Conservation (phyloP, 495 filamentous ascomycete genomes). For the Tuber calosporum region DNA sequence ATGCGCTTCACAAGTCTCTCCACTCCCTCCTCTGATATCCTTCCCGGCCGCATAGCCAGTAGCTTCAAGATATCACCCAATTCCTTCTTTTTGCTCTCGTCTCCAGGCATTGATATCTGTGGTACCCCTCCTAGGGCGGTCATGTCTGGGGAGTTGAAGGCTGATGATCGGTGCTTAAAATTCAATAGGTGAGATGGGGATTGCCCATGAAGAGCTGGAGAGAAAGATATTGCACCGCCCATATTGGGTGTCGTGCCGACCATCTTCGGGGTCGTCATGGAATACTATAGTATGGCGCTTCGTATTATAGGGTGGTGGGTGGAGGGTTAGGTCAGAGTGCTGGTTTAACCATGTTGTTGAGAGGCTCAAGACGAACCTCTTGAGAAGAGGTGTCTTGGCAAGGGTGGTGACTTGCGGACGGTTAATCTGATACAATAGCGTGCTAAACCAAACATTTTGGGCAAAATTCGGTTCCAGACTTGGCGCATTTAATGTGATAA, state of each 20-base stretch:
- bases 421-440: background rate
- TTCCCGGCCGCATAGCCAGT: constrained; percentile 27
- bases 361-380: background rate
- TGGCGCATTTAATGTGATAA: background rate
- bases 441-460: background rate
- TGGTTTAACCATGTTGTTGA: background rate
- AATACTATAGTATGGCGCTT: background rate
- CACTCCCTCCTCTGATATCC: constrained; percentile 74
- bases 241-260: constrained; percentile 31
- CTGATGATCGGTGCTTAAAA: constrained; percentile 33
- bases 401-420: background rate
- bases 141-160: constrained; percentile 33
- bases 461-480: background rate
- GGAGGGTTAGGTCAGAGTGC: background rate
- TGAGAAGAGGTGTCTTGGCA: background rate
- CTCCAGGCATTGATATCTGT: constrained; percentile 16
- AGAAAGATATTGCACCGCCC: constrained; percentile 31
- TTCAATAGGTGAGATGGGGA: constrained; percentile 33
- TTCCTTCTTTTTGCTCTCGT: constrained; percentile 41
- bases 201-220: constrained; percentile 36
- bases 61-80: constrained; percentile 38
- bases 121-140: constrained; percentile 15
- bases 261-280: constrained; percentile 39
- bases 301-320: background rate
- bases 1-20: constrained; percentile 65